Percentiles rank a stretch among this genome's conserved stretches.
Evolutionary conservation across 306 rosid species (phyloP).

Genomic region (Fragaria ananassa): DNA sequence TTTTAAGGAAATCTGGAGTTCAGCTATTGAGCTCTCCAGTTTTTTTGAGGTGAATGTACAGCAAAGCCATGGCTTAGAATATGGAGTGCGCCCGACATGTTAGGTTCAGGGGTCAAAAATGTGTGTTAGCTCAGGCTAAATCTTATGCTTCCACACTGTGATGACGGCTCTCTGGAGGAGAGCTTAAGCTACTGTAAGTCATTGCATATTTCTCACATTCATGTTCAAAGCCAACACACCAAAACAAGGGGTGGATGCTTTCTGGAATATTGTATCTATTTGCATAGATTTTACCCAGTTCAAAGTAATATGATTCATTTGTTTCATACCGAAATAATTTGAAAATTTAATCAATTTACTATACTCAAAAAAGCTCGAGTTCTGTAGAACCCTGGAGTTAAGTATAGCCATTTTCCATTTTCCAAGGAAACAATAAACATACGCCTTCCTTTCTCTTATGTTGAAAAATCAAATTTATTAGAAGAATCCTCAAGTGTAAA

Average conservation of each 20-base stretch:
- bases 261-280: conserved; percentile 1
- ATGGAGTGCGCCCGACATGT: background rate
- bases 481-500: background rate
- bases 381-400: background rate
- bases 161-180: background rate
- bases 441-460: background rate
- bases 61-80: conserved; percentile 14
- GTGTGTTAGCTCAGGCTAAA: conserved; percentile 6
- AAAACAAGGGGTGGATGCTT: background rate
- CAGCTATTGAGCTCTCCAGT: conserved; percentile 13
- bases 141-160: conserved; percentile 6
- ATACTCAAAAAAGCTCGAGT: background rate
- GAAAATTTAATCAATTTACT: background rate
- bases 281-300: background rate
- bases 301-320: conserved; percentile 2
- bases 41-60: conserved; percentile 24
- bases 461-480: background rate
- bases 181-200: conserved; percentile 11
- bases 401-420: background rate
- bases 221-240: background rate
- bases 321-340: background rate
- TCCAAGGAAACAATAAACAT: background rate
- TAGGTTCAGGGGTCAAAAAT: background rate
- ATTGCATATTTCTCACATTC: conserved; percentile 7
- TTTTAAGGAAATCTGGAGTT: conserved; percentile 20